A percentile compares a stretch with the other conserved stretches of the same genome.
phyloP scores from a whole-genome alignment of 2,329 filamentous ascomycete species.

The Aspergillus fumigatiaffinis region DNA sequence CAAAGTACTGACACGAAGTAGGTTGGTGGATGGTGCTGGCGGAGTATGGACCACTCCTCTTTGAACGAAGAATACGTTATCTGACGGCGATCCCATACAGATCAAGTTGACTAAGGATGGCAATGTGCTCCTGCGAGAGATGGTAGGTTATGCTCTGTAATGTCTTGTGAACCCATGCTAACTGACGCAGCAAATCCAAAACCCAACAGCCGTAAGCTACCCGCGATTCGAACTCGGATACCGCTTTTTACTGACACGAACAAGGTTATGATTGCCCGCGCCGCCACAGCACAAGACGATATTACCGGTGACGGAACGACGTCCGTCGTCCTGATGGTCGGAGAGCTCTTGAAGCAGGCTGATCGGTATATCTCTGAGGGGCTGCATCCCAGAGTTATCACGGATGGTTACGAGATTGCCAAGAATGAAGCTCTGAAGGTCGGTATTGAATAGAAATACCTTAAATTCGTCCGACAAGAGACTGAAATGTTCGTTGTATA shows the following conservation, averaged over 20 bases:
- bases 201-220: slow-evolving; percentile 77
- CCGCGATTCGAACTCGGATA: slow-evolving; percentile 5
- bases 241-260: slow-evolving; percentile 18
- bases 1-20: slow-evolving; percentile 33
- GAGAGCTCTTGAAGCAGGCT: slow-evolving; percentile 96
- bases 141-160: slow-evolving; percentile 42
- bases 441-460: not conserved
- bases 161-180: slow-evolving; percentile 21
- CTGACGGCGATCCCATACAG: slow-evolving; percentile 43
- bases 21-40: slow-evolving; percentile 61
- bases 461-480: slow-evolving; percentile 1
- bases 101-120: slow-evolving; percentile 99
- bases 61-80: slow-evolving; percentile 4
- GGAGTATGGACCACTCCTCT: slow-evolving; percentile 41
- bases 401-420: slow-evolving; percentile 94
- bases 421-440: slow-evolving; percentile 90
- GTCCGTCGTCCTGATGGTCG: slow-evolving; percentile 89
- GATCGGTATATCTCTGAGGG: slow-evolving; percentile 94
- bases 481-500: slow-evolving; percentile 34
- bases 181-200: slow-evolving; percentile 75
- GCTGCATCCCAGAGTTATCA: slow-evolving; percentile 94
- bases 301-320: slow-evolving; percentile 98
- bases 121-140: slow-evolving; percentile 72
- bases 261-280: slow-evolving; percentile 66
- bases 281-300: slow-evolving; percentile 95